A percentile compares a stretch with the other conserved stretches of the same genome.
Conservation (phyloP, 768 basidiomycete genomes). For the Lactifluus subvellereus region DNA sequence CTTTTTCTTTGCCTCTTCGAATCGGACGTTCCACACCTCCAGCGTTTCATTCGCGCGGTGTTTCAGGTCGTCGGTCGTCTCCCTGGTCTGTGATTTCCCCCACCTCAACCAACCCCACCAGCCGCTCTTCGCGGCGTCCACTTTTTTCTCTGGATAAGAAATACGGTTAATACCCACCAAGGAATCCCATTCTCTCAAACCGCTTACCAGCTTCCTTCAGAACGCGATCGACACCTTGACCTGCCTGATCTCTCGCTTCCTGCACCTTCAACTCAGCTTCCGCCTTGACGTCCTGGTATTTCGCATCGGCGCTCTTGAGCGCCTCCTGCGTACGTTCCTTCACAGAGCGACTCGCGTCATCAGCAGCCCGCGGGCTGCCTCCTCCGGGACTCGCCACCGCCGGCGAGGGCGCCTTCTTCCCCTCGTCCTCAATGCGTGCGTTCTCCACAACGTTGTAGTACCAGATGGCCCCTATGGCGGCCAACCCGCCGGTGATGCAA, state of each 20-base stretch:
- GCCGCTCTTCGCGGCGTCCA: slow-evolving; percentile 12
- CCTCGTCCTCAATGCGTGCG: background rate
- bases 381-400: background rate
- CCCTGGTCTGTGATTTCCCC: slow-evolving; percentile 14
- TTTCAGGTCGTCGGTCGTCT: slow-evolving; percentile 15
- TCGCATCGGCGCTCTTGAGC: background rate
- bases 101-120: slow-evolving; percentile 17
- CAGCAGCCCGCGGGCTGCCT: background rate
- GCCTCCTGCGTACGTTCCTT: slow-evolving; percentile 1
- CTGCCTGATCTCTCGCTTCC: background rate
- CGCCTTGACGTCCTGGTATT: slow-evolving; percentile 10
- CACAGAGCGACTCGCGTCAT: background rate
- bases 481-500: slow-evolving; percentile 12
- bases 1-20: slow-evolving; percentile 18
- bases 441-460: slow-evolving; percentile 10
- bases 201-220: background rate
- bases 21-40: slow-evolving; percentile 13
- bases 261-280: slow-evolving; percentile 2
- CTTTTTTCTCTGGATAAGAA: slow-evolving; percentile 5
- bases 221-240: slow-evolving; percentile 7
- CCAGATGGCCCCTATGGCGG: slow-evolving; percentile 14
- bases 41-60: slow-evolving; percentile 17
- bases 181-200: background rate
- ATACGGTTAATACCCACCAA: background rate
- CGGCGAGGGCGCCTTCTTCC: background rate